These are phyloP conservation scores for Arthrobotrys sinensis DNA, from an alignment of 2,329 filamentous ascomycete species.

Conservation along the genomic window DNA sequence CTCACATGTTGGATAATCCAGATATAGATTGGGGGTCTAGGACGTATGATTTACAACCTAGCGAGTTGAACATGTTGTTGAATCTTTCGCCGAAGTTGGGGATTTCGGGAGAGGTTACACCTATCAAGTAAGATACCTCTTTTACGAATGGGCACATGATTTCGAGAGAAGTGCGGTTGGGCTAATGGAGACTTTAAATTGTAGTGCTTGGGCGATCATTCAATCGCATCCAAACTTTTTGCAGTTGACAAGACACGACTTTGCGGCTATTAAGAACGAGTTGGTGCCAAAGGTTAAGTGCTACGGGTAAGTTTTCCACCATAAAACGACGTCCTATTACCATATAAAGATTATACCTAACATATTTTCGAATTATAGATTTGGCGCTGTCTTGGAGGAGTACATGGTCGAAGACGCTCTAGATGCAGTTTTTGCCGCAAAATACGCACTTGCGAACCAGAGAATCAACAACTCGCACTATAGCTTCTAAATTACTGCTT, in stretches of 20 bases:
- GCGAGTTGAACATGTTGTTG: conserved; percentile 83
- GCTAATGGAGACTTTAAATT: conserved; percentile 1
- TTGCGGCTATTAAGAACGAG: conserved; percentile 80
- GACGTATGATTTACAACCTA: conserved; percentile 84
- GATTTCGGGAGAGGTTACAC: conserved; percentile 90
- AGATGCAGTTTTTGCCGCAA: conserved; percentile 77
- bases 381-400: conserved; percentile 77
- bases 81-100: conserved; percentile 87
- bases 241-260: conserved; percentile 78
- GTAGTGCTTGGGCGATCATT: conserved; percentile 90
- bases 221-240: conserved; percentile 78
- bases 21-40: conserved; percentile 76
- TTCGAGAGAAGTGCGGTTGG: background rate
- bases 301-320: conserved; percentile 80
- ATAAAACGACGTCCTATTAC: background rate
- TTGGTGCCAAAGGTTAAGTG: conserved; percentile 86
- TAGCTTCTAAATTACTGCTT: conserved; percentile 37
- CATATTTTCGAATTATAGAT: conserved; percentile 69
- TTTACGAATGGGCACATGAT: background rate
- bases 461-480: conserved; percentile 57
- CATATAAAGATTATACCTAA: background rate
- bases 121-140: conserved; percentile 72
- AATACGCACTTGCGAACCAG: conserved; percentile 67
- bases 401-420: conserved; percentile 84
- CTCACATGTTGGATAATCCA: conserved; percentile 73